phyloP scores from a whole-genome alignment of 108 stramenopile genomes.

The Nitzschia palea region DNA sequence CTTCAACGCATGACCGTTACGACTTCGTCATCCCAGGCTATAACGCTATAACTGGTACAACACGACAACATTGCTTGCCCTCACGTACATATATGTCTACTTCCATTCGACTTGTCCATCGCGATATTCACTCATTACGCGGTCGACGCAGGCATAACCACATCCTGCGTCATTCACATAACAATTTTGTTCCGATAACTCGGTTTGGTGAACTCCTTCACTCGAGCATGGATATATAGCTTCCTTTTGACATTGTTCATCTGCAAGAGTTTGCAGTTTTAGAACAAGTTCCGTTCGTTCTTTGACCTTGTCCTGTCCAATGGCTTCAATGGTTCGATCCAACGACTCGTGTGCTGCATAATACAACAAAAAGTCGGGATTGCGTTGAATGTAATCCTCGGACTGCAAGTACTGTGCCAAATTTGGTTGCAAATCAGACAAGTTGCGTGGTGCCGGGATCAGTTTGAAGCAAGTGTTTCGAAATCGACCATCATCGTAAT shows the following conservation, averaged over 20 bases:
- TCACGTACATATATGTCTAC: too few species aligned
- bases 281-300: background rate
- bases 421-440: background rate
- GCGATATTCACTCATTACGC: background rate
- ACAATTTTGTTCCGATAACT: background rate
- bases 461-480: background rate
- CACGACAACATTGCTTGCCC: too few species aligned
- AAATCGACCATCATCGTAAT: constrained; percentile 31
- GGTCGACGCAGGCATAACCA: constrained; percentile 6
- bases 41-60: too few species aligned
- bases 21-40: too few species aligned
- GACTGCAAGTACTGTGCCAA: background rate
- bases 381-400: background rate
- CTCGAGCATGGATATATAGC: constrained; percentile 5
- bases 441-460: background rate
- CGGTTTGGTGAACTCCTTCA: background rate
- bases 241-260: background rate
- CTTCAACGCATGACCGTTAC: too few species aligned
- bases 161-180: background rate
- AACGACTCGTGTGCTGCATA: background rate
- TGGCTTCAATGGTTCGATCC: background rate
- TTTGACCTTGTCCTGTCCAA: background rate
- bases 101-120: too few species aligned
- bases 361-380: background rate
- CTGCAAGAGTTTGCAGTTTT: background rate